A percentile compares a stretch with the other conserved stretches of the same genome.
Conservation (phyloP, 208 protist genomes). For the Entamoeba moshkovskii region DNA sequence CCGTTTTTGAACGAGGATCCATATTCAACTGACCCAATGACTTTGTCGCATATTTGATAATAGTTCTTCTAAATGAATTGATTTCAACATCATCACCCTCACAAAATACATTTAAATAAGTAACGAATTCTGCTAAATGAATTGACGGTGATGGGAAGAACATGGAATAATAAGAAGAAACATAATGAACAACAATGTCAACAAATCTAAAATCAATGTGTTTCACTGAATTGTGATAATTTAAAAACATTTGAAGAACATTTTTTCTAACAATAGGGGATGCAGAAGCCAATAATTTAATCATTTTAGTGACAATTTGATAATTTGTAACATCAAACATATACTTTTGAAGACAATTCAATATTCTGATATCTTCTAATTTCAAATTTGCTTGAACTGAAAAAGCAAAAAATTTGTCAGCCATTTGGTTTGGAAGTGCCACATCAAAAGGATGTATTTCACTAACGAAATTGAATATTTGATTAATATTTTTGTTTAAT, state of each 20-base stretch:
- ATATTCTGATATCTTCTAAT: neutral
- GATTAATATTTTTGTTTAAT: neutral
- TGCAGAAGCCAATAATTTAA: neutral
- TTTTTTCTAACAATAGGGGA: neutral
- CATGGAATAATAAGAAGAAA: neutral
- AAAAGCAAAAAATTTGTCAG: neutral
- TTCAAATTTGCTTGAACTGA: neutral
- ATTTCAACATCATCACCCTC: neutral
- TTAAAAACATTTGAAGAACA: neutral
- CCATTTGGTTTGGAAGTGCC: neutral
- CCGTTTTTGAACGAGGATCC: neutral
- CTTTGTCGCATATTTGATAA: neutral
- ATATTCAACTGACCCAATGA: neutral
- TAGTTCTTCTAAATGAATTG: neutral
- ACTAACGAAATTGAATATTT: neutral
- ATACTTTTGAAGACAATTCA: neutral
- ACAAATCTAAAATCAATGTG: neutral
- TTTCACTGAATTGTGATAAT: neutral
- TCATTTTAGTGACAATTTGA: neutral
- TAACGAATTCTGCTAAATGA: neutral
- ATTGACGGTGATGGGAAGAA: neutral
- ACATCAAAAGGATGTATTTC: neutral
- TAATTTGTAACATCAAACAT: neutral
- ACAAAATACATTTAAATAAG: neutral
- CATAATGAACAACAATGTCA: neutral